phyloP scores from a whole-genome alignment of 768 basidiomycete genomes.

The Russula ochroleuca region DNA sequence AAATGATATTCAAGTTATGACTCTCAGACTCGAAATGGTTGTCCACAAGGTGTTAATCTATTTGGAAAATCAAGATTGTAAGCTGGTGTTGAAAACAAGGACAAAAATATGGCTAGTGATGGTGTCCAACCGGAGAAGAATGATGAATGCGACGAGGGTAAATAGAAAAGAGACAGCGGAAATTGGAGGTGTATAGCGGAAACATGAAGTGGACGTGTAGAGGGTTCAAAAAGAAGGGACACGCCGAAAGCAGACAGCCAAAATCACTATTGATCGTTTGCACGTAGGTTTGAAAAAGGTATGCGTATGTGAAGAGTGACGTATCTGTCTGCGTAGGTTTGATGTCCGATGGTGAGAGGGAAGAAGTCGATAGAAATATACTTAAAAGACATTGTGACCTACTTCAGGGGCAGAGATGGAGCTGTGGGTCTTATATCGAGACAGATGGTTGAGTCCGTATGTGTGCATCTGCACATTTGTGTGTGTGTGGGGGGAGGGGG shows the following conservation, averaged over 20 bases:
- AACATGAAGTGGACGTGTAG: background rate
- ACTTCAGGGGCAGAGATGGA: constrained; percentile 1
- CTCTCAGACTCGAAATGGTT: background rate
- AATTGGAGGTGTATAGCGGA: background rate
- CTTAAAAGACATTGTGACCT: constrained; percentile 7
- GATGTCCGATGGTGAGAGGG: background rate
- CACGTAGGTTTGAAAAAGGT: background rate
- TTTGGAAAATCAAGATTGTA: background rate
- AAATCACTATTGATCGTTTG: background rate
- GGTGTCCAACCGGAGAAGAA: constrained; percentile 6
- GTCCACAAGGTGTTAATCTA: background rate
- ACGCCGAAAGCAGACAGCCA: background rate
- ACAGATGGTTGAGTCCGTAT: constrained; percentile 19
- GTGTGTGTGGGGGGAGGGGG: background rate
- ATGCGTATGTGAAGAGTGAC: background rate
- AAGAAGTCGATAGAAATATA: constrained; percentile 6
- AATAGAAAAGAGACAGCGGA: background rate
- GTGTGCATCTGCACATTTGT: constrained; percentile 15
- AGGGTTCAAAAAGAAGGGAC: background rate
- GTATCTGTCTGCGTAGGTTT: background rate
- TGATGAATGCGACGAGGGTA: background rate
- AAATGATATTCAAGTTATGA: background rate
- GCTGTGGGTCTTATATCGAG: constrained; percentile 10
- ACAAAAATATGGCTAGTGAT: background rate
- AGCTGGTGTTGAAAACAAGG: background rate